Evolutionary conservation across 2,329 filamentous ascomycete species (phyloP).

Genomic region (Erysiphe pulchra): DNA sequence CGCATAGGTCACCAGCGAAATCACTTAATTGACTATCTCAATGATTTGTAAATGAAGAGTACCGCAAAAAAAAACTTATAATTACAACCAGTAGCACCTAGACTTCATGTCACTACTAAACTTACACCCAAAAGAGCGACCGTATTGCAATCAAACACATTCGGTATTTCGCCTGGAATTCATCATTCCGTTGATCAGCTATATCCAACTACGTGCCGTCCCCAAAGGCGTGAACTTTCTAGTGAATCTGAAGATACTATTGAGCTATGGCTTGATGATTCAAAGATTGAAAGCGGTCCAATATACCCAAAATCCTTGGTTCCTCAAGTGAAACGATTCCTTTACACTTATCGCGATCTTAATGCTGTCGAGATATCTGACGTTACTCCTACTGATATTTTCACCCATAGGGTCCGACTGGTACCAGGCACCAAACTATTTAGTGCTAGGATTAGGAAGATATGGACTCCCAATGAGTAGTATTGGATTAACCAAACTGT

Average conservation of each 20-base stretch:
- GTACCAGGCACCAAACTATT: neutral
- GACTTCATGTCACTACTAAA: neutral
- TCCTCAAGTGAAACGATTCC: neutral
- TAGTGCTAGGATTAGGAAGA: neutral
- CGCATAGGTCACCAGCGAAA: neutral
- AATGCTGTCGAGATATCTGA: neutral
- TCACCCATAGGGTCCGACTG: neutral
- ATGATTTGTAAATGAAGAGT: neutral
- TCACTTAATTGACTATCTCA: neutral
- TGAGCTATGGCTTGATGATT: neutral
- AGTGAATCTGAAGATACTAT: neutral
- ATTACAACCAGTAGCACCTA: neutral
- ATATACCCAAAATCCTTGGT: neutral
- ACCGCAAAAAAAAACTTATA: neutral
- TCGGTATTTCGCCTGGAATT: neutral
- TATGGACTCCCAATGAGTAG: conserved; percentile 1
- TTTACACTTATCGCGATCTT: conserved; percentile 1
- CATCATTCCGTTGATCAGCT: neutral
- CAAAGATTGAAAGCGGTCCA: neutral
- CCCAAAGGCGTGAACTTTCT: neutral
- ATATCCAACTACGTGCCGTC: neutral
- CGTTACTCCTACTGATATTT: neutral
- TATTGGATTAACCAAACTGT: conserved; percentile 1
- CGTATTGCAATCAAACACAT: neutral
- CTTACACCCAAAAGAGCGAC: neutral